Conservation (phyloP, 2,329 filamentous ascomycete genomes). For the Basipetospora chlamydospora region DNA sequence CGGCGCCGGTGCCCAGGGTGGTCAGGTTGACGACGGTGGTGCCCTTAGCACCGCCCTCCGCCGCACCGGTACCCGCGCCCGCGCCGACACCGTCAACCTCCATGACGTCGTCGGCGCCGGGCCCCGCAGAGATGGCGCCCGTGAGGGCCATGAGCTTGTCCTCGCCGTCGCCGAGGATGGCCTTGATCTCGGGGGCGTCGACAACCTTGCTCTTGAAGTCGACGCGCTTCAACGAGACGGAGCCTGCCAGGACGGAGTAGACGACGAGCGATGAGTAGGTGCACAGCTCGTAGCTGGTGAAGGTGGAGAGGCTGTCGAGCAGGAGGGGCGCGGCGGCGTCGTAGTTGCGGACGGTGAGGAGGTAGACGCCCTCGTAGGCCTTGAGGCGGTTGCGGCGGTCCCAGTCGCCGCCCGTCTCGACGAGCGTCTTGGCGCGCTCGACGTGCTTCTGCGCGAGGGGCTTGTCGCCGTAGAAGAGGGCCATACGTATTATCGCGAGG, state of each 20-base stretch:
- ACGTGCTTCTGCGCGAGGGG: conserved; percentile 85
- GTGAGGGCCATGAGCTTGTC: conserved; percentile 75
- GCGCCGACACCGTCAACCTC: conserved; percentile 44
- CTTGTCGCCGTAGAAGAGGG: conserved; percentile 92
- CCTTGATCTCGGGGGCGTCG: conserved; percentile 95
- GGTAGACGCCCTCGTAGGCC: conserved; percentile 90
- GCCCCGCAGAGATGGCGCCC: conserved; percentile 68
- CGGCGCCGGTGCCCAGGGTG: conserved; percentile 55
- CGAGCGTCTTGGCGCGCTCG: conserved; percentile 74
- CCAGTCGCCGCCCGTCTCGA: conserved; percentile 95
- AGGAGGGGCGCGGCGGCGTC: conserved; percentile 79
- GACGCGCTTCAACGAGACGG: conserved; percentile 85
- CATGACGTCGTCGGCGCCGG: conserved; percentile 67
- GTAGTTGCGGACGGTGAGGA: conserved; percentile 85
- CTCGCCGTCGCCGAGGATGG: conserved; percentile 79
- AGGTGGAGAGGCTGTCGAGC: conserved; percentile 92
- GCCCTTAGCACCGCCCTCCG: conserved; percentile 33
- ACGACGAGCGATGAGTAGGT: conserved; percentile 89
- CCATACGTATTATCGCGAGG: conserved; percentile 88
- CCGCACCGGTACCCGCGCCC: conserved; percentile 19
- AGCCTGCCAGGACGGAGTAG: conserved; percentile 89
- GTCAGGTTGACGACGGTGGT: conserved; percentile 74
- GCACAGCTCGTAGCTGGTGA: conserved; percentile 97
- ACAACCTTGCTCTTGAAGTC: conserved; percentile 99
- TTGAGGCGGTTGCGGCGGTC: conserved; percentile 95